Evolutionary conservation across 768 basidiomycete genomes (phyloP), one percentile per base, ranked within the genome.

Genomic region (Lactarius tabidus): DNA sequence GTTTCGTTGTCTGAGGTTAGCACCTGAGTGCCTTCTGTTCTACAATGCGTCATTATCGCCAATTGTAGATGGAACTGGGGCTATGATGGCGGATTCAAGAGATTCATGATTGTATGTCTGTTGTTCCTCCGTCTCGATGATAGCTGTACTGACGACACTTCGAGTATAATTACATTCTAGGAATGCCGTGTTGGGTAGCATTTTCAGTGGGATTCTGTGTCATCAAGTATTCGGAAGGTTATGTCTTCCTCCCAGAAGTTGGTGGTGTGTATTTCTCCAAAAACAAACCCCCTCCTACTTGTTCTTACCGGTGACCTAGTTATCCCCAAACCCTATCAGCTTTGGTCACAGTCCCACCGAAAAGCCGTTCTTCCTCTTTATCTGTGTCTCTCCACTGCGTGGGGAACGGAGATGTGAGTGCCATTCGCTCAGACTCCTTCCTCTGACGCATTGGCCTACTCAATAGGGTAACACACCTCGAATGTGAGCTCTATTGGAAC

Each of bases 161-260:
- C 7, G 67, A 92, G 89, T 91, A 91, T 73, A 83, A 88, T 2
- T 92, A 92, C 71, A 71, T 91, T 28, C 53, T 84, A 62, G 82
- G 80, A 45, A 71, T 91, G 67, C 90, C 90, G 2, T 72, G 86
- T 38, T 76, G 89, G 71, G 75, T 81, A 59, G 65, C 75, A 23
- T 91, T 85, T 70, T 75, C 88, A 1, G 52, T 86, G 15, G 89
- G 88, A 0, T 88, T 88, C 70, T 74, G 85, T 8, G 66, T 81
- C 58, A 88, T 93, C 75, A 93, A 91, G 72, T 93, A 91, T 70
- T 72, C 75, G 9, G 83, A 90, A 69, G 90, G 91, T 0, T 91
- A 80, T 68, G 75, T 82, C 9, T 60, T 70, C 14, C 52, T 82
- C 35, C 82, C 84, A 0, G 68, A 71, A 2, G 56, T 72, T 15